Evolutionary conservation across 805 yeast species (phyloP), one percentile per base, ranked within the genome.

Genomic region (Lipomyces anomalus): DNA sequence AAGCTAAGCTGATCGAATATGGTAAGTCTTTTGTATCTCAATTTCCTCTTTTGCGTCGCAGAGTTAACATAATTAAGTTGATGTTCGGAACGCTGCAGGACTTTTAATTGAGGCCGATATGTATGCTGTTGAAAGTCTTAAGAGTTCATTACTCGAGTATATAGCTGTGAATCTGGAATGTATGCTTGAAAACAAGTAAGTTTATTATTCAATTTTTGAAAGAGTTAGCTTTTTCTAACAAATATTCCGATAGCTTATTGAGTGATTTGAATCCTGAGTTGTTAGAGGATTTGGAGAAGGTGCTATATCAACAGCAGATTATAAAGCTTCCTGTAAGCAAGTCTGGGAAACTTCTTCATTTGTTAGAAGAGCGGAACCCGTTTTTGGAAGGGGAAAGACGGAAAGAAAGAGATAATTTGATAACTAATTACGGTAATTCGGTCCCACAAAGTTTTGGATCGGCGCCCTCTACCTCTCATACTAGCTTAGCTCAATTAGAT

Each of bases 141-240:
- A 78, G 48, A 69, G 71, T 40, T 74, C 76, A 43, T 77, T 95
- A 58, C 66, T 80, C 22, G 80, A 86, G 80, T 83, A 75, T 54
- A 68, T 85, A 9, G 78, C 75, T 53, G 71, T 75, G 52, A 85
- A 86, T 59, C 64, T 84, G 44, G 87, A 80, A 24, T 58, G 77
- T 2, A 57, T 84, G 13, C 65, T 87, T 28, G 73, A 78, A 43
- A 80, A 79, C 20, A 63, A 52, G 51, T 45, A 20, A 9, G 47
- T 20, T 18, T 26, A n/a, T n/a, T 40, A n/a, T n/a, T 23, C 28
- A 41, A 9, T 35, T 20, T 18, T 36, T 29, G 16, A 22, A 13
- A 30, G 23, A 20, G 7, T 16, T 11, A 9, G 17, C n/a, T 22
- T 29, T 21, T 21, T 22, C 35, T 17, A 18, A 17, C 1, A 7